Evolutionary conservation across 2,329 filamentous ascomycete genomes (phyloP).

Genomic region (Fusarium sterilihyphosum): DNA sequence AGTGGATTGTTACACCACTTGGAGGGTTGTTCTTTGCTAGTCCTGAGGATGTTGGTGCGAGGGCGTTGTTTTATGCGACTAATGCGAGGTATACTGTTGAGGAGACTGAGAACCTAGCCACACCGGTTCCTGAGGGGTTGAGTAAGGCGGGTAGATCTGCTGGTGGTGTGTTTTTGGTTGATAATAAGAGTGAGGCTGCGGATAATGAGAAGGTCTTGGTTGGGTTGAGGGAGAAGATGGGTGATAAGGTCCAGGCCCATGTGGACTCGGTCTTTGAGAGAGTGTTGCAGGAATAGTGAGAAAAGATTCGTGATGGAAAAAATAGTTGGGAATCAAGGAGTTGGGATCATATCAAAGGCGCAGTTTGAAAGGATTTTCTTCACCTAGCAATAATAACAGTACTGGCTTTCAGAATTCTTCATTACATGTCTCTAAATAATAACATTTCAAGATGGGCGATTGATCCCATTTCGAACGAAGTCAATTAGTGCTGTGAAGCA

Average conservation of each 20-base stretch:
- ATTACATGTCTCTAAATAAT: no score
- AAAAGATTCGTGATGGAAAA: rapidly evolving
- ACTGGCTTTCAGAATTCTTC: not conserved
- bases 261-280: not conserved
- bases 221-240: not conserved
- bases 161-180: slow-evolving; percentile 21
- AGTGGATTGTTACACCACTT: slow-evolving; percentile 26
- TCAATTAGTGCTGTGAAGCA: not conserved
- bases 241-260: not conserved
- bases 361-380: rapidly evolving
- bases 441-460: rapidly evolving
- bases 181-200: slow-evolving; percentile 23
- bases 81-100: slow-evolving; percentile 35
- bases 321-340: not conserved
- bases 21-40: slow-evolving; percentile 19
- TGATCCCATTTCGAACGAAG: rapidly evolving
- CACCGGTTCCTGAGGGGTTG: not conserved
- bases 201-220: slow-evolving; percentile 30
- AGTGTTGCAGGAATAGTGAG: not conserved
- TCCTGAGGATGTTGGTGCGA: slow-evolving; percentile 33
- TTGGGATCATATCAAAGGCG: rapidly evolving
- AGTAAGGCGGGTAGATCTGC: not conserved
- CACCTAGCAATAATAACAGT: not conserved
- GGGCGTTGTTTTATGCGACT: slow-evolving; percentile 36
- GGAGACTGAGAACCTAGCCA: not conserved